A percentile compares a stretch with the other conserved stretches of the same genome.
Evolutionary conservation across 2,329 filamentous ascomycete genomes (phyloP).

Genomic region (Penicillium expansum): DNA sequence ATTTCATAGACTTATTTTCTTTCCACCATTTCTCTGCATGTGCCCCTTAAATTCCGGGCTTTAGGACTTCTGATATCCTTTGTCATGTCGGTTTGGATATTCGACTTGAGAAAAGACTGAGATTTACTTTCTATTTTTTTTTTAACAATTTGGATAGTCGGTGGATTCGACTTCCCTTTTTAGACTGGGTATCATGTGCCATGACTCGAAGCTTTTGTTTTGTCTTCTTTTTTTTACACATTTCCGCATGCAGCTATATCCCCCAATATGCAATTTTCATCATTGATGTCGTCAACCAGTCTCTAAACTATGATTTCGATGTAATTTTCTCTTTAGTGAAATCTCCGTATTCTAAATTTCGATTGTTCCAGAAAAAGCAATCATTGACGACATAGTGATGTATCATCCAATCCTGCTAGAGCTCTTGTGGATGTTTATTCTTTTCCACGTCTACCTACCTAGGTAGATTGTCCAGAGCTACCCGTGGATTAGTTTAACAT

Average conservation of each 20-base stretch:
- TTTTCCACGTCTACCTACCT: neutral
- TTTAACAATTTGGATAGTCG: slow-evolving; percentile 13
- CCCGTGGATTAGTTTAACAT: neutral
- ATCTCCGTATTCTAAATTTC: neutral
- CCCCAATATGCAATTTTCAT: slow-evolving; percentile 9
- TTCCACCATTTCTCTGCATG: slow-evolving; percentile 1
- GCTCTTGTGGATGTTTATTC: neutral
- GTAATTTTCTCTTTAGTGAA: neutral
- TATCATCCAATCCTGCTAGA: neutral
- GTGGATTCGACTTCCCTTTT: slow-evolving; percentile 8
- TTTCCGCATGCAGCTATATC: slow-evolving; percentile 12
- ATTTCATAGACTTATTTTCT: slow-evolving; percentile 13
- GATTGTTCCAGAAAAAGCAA: neutral
- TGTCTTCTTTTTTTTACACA: neutral
- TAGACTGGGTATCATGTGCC: slow-evolving; percentile 10
- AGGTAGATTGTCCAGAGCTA: too few species aligned
- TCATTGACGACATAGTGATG: slow-evolving; percentile 9
- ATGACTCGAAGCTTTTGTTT: slow-evolving; percentile 4
- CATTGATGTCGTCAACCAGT: neutral
- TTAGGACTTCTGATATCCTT: slow-evolving; percentile 17
- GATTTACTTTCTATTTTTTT: slow-evolving; percentile 2
- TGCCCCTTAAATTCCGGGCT: slow-evolving; percentile 2
- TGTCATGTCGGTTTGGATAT: slow-evolving; percentile 8
- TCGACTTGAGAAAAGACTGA: slow-evolving; percentile 11
- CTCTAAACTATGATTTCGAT: neutral